phyloP scores from a whole-genome alignment of 176 grass and related monocot genomes.

The Oryza meyeriana region DNA sequence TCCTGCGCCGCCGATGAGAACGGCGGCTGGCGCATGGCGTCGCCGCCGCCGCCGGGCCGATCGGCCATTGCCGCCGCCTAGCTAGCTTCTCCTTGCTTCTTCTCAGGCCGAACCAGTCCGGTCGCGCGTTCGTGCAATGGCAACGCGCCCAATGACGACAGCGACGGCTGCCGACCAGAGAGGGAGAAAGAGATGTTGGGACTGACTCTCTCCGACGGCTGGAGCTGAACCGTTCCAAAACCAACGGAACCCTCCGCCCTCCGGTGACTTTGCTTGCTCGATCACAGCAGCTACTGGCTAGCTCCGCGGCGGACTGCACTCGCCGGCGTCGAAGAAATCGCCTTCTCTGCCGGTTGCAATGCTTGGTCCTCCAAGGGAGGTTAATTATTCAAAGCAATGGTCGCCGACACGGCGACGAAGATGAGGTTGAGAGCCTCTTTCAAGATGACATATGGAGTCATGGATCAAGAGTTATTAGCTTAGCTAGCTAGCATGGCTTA shows the following conservation, averaged over 20 bases:
- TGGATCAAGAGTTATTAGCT: background rate
- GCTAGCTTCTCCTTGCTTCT: constrained; percentile 9
- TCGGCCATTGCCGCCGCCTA: constrained; percentile 33
- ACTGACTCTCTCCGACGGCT: background rate
- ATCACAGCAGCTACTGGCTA: background rate
- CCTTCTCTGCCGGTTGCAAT: background rate
- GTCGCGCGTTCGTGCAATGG: background rate
- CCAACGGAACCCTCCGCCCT: background rate
- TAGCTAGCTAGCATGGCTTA: no score
- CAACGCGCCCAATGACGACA: constrained; percentile 1
- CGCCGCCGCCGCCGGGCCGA: constrained; percentile 8
- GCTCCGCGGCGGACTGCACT: background rate
- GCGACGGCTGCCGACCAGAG: constrained; percentile 17
- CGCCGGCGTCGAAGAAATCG: background rate
- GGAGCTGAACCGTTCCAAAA: background rate
- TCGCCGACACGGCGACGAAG: background rate
- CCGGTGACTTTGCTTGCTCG: background rate
- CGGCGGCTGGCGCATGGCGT: constrained; percentile 31
- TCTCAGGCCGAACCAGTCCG: background rate
- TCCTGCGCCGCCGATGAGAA: constrained; percentile 21
- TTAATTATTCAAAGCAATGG: background rate
- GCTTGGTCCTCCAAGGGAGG: background rate
- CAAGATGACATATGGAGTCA: background rate
- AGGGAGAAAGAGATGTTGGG: background rate
- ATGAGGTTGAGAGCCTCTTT: background rate